Evolutionary conservation across 139 green algal genomes (phyloP).

Genomic region (Chlamydomonas sp.): DNA sequence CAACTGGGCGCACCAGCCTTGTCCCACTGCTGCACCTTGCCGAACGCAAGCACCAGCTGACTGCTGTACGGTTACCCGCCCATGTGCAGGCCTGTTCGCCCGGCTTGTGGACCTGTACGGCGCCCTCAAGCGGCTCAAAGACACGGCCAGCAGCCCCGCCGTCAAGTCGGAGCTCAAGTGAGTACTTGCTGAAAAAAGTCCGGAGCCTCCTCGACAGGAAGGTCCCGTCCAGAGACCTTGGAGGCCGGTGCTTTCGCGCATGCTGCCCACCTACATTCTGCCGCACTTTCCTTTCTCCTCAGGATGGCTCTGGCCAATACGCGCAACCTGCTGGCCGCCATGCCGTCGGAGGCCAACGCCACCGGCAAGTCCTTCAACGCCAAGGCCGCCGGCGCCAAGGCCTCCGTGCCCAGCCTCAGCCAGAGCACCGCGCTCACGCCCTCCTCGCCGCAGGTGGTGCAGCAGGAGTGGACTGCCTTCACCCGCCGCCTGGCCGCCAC

Average conservation of each 20-base stretch:
- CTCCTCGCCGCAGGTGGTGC: constrained; percentile 3
- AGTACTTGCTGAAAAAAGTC: neutral
- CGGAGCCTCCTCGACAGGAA: neutral
- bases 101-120: neutral
- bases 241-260: no score
- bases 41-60: neutral
- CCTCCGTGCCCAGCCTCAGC: neutral
- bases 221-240: neutral
- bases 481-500: neutral
- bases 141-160: neutral
- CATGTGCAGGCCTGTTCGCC: neutral
- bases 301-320: constrained; percentile 14
- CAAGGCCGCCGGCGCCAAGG: neutral
- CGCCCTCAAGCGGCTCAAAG: neutral
- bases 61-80: neutral
- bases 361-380: neutral
- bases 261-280: neutral
- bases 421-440: constrained; percentile 6
- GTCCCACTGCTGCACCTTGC: neutral
- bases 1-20: no score
- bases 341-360: constrained; percentile 2
- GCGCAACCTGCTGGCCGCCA: neutral
- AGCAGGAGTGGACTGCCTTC: constrained; percentile 17
- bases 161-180: constrained; percentile 28
- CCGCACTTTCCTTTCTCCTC: neutral